Conservation (phyloP, 441 rosid species). For the Jatropha podagrica region DNA sequence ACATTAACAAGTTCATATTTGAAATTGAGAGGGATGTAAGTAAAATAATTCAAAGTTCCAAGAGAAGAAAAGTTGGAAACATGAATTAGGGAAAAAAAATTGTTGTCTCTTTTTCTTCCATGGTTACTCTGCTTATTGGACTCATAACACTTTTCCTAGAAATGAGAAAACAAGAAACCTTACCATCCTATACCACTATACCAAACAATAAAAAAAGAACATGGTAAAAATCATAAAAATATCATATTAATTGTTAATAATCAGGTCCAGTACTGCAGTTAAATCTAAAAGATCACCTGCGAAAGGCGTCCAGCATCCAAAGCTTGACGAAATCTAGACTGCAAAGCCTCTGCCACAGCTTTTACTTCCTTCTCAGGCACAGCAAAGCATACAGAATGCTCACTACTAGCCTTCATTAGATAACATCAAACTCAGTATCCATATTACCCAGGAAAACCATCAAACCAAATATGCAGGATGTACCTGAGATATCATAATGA, state of each 20-base stretch:
- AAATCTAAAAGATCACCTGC: constrained; percentile 47
- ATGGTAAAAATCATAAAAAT: neutral
- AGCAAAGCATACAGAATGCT: constrained; percentile 96
- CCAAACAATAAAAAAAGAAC: neutral
- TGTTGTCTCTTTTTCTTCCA: neutral
- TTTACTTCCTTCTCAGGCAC: constrained; percentile 93
- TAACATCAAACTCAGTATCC: constrained; percentile 29
- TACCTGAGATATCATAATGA: constrained; percentile 97
- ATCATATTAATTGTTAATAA: neutral
- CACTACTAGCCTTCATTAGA: constrained; percentile 81
- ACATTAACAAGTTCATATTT: neutral
- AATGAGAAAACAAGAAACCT: neutral
- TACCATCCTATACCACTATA: neutral
- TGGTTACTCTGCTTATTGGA: neutral
- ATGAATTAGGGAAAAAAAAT: neutral
- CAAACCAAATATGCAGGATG: constrained; percentile 19
- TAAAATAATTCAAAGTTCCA: neutral
- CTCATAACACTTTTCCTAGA: neutral
- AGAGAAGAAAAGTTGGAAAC: neutral
- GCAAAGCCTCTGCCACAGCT: constrained; percentile 79
- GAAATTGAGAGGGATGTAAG: neutral
- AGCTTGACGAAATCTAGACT: constrained; percentile 81
- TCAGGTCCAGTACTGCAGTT: neutral
- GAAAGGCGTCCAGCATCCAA: constrained; percentile 93
- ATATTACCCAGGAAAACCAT: constrained; percentile 17